Conservation (phyloP, 495 filamentous ascomycete genomes). For the Talaromyces stipitatus region DNA sequence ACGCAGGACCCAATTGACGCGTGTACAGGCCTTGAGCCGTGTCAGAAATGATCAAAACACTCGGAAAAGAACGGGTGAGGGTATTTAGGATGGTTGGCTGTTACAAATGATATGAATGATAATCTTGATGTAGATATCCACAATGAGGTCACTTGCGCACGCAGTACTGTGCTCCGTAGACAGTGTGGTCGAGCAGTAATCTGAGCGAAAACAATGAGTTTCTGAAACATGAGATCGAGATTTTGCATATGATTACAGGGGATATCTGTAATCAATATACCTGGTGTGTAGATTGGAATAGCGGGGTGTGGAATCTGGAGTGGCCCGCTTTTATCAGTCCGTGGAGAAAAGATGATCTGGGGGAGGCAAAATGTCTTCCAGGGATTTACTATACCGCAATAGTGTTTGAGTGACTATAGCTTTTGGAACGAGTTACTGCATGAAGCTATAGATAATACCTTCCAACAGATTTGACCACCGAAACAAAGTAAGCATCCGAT, state of each 20-base stretch:
- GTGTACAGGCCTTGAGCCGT: not conserved
- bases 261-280: not conserved
- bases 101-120: not conserved
- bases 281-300: not conserved
- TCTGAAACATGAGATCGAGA: too few species aligned
- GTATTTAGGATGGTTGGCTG: not conserved
- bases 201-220: too few species aligned
- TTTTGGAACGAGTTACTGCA: too few species aligned
- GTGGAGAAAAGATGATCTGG: not conserved
- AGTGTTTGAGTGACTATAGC: too few species aligned
- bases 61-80: not conserved
- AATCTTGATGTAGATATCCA: not conserved
- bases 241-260: not conserved
- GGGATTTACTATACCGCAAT: not conserved
- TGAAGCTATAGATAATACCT: too few species aligned
- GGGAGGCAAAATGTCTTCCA: not conserved
- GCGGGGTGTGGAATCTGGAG: not conserved
- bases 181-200: not conserved
- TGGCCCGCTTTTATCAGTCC: not conserved
- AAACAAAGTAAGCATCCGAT: too few species aligned
- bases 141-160: not conserved
- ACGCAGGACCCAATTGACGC: not conserved
- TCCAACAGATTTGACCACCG: too few species aligned
- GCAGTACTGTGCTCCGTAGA: not conserved
- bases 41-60: not conserved